These are phyloP conservation scores for Fusarium napiforme DNA, from an alignment of 2,329 filamentous ascomycete genomes.

Conservation along the genomic window DNA sequence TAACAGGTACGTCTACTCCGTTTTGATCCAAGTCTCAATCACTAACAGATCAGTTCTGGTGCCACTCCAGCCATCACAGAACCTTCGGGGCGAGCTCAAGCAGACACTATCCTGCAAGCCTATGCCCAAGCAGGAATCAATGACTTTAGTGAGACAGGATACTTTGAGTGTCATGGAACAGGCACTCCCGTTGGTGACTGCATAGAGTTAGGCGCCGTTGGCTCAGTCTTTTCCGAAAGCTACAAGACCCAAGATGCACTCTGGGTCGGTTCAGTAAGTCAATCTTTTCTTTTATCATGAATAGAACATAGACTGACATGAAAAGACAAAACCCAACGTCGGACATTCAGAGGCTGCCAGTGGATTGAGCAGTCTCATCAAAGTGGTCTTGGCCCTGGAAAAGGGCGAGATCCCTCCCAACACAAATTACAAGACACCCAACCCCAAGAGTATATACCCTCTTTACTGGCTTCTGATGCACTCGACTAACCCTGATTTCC, in stretches of 20 bases:
- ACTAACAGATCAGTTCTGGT: slow-evolving; percentile 53
- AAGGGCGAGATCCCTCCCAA: slow-evolving; percentile 44
- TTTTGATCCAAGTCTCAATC: rapidly evolving
- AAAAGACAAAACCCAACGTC: slow-evolving; percentile 42
- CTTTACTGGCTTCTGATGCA: rapidly evolving
- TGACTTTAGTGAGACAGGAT: slow-evolving; percentile 42
- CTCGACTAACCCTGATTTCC: slow-evolving; percentile 24
- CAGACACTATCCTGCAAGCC: slow-evolving; percentile 47
- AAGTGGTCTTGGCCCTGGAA: slow-evolving; percentile 42
- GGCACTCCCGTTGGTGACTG: slow-evolving; percentile 46
- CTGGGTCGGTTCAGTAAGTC: slow-evolving; percentile 58
- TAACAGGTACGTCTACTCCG: slow-evolving; percentile 50
- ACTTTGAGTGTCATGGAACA: slow-evolving; percentile 48
- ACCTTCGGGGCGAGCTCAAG: slow-evolving; percentile 58
- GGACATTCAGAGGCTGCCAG: slow-evolving; percentile 46
- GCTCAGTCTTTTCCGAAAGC: slow-evolving; percentile 44
- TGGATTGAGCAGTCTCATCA: slow-evolving; percentile 45
- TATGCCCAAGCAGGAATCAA: slow-evolving; percentile 34
- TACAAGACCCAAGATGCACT: slow-evolving; percentile 43
- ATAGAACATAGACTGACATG: slow-evolving; percentile 13
- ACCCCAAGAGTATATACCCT: slow-evolving; percentile 35
- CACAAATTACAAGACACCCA: slow-evolving; percentile 39
- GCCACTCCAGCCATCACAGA: slow-evolving; percentile 61
- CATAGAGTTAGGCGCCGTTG: slow-evolving; percentile 49
- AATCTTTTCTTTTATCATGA: neutral